Evolutionary conservation across 148 eudicot genomes (phyloP), one percentile per base, ranked within the genome.

Genomic region (Spergularia marina): DNA sequence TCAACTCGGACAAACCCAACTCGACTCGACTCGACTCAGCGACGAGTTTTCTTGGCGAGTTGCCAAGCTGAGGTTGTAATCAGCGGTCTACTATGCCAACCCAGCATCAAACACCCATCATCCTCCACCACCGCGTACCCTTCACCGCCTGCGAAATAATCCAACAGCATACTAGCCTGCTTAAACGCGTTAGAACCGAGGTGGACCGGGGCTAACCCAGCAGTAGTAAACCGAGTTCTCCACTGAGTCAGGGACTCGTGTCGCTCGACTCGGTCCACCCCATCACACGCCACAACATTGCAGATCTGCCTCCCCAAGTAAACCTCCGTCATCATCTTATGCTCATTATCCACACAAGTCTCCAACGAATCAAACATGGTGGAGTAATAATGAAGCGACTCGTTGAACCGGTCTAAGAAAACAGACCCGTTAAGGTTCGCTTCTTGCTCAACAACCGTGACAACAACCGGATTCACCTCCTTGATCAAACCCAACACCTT

Each of bases 51-150:
- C 14, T 52, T 73, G 56, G 70, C 64, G 68, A 84, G 82, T 83
- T 85, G 93, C 98, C 98, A 95, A 10, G 98, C 98, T 2, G 98
- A 95, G 59, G 98, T 90, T 25, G 98, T 90, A 40, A 95, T 92
- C n/a, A 92, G 86, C n/a, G 98, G 92, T 39, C 98, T 78, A 0
- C 88, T 86, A 64, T 95, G 97, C 98, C 98, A 95, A 0, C 94
- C 94, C 52, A 95, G 73, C 96, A 85, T 89, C 56, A 95, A 30
- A 62, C 97, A 90, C 56, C 98, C 98, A 14, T 85, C 85, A 52
- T 83, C 86, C 68, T 94, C 98, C 78, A 89, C 98, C 72, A 95
- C 98, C 25, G 84, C 82, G 68, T 95, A 95, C 53, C 98, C 98
- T 10, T 92, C 96, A 1, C 96, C 94, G 10, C 93, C 93, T 0